A percentile compares a stretch with the other conserved stretches of the same genome.
Evolutionary conservation across 495 filamentous ascomycete species (phyloP).

Genomic region (Trichoderma virens): DNA sequence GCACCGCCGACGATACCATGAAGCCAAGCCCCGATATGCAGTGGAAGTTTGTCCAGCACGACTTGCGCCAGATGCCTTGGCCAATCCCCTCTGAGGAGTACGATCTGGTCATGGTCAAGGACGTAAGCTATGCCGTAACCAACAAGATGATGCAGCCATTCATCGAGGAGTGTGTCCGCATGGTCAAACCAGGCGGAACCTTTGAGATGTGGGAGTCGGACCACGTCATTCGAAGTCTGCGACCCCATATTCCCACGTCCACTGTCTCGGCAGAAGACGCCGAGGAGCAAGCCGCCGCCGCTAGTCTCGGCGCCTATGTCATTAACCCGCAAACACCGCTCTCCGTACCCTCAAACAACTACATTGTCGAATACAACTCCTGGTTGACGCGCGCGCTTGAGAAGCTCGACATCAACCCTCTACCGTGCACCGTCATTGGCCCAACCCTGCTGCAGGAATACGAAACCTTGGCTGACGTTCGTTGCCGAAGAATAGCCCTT

Average conservation of each 20-base stretch:
- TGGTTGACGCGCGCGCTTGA: constrained; percentile 77
- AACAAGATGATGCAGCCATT: constrained; percentile 54
- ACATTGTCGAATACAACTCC: constrained; percentile 72
- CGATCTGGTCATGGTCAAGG: constrained; percentile 85
- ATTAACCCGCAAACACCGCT: constrained; percentile 81
- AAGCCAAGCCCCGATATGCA: constrained; percentile 59
- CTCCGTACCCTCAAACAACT: constrained; percentile 67
- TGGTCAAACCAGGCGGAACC: constrained; percentile 70
- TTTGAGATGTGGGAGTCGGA: constrained; percentile 86
- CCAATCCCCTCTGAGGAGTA: constrained; percentile 81
- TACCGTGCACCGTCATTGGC: constrained; percentile 74
- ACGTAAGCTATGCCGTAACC: constrained; percentile 63
- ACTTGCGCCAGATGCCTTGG: constrained; percentile 63
- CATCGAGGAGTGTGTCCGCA: constrained; percentile 68
- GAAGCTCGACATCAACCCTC: constrained; percentile 55
- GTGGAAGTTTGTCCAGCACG: constrained; percentile 85
- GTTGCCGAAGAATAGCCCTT: constrained; percentile 70
- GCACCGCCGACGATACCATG: constrained; percentile 6
- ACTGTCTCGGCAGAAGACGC: constrained; percentile 45
- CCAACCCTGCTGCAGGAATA: constrained; percentile 75
- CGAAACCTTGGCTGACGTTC: constrained; percentile 61
- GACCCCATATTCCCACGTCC: constrained; percentile 51
- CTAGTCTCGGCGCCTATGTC: constrained; percentile 66
- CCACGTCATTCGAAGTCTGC: constrained; percentile 65
- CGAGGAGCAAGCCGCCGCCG: constrained; percentile 54